These are phyloP conservation scores for Camelina hispida DNA, from an alignment of 345 rosid species.

Conservation along the genomic window DNA sequence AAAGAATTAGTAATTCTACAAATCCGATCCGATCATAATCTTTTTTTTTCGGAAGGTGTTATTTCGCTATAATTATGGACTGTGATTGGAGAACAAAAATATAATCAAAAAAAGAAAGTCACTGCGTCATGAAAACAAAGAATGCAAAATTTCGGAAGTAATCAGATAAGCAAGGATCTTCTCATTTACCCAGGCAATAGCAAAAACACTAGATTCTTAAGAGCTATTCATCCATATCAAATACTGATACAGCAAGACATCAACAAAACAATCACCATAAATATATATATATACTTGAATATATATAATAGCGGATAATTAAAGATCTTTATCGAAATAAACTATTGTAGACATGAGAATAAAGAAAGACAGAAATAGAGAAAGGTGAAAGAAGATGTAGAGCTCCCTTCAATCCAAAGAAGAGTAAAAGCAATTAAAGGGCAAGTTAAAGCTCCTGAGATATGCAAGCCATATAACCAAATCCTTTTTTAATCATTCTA, in stretches of 20 bases:
- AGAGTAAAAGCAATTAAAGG: conserved; percentile 53
- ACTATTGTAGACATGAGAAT: neutral
- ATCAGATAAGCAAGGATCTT: neutral
- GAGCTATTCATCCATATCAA: neutral
- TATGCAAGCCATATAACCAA: conserved; percentile 87
- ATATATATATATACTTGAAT: neutral
- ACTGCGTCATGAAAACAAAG: neutral
- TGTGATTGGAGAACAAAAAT: neutral
- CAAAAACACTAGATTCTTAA: neutral
- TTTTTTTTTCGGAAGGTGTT: too few relatives aligned
- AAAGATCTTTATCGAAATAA: neutral
- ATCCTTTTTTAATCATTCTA: conserved; percentile 30
- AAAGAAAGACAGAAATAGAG: neutral
- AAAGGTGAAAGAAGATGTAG: conserved; percentile 47
- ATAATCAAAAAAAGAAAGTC: neutral
- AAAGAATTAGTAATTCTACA: too few relatives aligned
- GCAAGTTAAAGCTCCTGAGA: conserved; percentile 74
- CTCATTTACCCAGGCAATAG: neutral
- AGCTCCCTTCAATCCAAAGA: conserved; percentile 99
- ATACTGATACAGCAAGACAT: neutral
- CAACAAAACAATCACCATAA: neutral
- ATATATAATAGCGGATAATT: neutral
- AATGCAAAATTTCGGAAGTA: neutral
- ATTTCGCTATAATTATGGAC: neutral
- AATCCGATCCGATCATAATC: too few relatives aligned